Conservation (phyloP, 2,329 filamentous ascomycete species). For the Diaporthe citrichinensis region DNA sequence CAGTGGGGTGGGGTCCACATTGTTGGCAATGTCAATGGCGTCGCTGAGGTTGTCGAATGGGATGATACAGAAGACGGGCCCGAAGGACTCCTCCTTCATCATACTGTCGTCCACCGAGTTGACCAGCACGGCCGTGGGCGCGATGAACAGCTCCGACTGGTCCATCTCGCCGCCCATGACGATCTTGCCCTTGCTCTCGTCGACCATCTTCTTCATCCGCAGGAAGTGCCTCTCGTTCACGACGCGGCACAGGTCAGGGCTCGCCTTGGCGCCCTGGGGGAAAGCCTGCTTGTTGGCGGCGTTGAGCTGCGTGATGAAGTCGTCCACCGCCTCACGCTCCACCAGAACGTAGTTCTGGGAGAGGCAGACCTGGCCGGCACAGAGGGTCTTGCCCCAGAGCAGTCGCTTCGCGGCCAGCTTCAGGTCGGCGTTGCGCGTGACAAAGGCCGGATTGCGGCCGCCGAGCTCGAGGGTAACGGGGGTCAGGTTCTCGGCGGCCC, state of each 20-base stretch:
- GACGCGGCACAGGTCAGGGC: slow-evolving; percentile 83
- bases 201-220: slow-evolving; percentile 92
- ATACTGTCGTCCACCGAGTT: slow-evolving; percentile 82
- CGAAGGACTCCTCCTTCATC: slow-evolving; percentile 89
- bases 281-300: slow-evolving; percentile 82
- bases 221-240: slow-evolving; percentile 85
- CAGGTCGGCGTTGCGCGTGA: slow-evolving; percentile 87
- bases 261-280: slow-evolving; percentile 84
- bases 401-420: slow-evolving; percentile 85
- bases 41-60: slow-evolving; percentile 85
- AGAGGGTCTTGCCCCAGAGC: slow-evolving; percentile 89
- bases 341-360: slow-evolving; percentile 93
- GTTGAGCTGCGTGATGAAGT: slow-evolving; percentile 82
- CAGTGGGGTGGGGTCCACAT: slow-evolving; percentile 86
- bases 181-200: slow-evolving; percentile 85
- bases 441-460: slow-evolving; percentile 90
- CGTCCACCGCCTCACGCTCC: slow-evolving; percentile 78
- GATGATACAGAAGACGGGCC: slow-evolving; percentile 89
- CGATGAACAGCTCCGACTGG: slow-evolving; percentile 84
- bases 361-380: slow-evolving; percentile 92
- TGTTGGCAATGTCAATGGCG: slow-evolving; percentile 85
- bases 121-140: slow-evolving; percentile 92
- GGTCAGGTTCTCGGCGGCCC: slow-evolving; percentile 89
- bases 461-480: slow-evolving; percentile 92
- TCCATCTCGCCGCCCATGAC: slow-evolving; percentile 89